Conservation (phyloP, 257 asterid genomes). For the Salvia hispanica region DNA sequence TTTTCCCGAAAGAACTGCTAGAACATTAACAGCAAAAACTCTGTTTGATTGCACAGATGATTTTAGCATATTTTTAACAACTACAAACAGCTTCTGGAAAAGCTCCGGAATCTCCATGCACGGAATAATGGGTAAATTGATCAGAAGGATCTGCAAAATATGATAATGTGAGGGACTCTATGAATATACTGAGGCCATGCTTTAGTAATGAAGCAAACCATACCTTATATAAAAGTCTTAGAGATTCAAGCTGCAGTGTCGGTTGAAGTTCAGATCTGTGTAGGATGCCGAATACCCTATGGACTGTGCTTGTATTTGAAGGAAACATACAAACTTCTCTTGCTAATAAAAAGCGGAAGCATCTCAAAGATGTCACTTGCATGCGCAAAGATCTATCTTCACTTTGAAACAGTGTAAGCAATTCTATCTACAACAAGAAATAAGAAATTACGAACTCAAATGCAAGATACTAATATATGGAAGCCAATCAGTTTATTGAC, state of each 20-base stretch:
- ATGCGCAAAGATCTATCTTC: constrained; percentile 53
- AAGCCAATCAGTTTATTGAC: neutral
- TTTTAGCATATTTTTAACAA: constrained; percentile 40
- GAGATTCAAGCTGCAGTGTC: constrained; percentile 55
- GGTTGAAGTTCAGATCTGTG: constrained; percentile 50
- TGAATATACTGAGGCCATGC: constrained; percentile 20
- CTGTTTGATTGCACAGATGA: constrained; percentile 52
- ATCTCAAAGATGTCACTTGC: constrained; percentile 63
- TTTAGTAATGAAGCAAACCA: constrained; percentile 33
- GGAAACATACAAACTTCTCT: constrained; percentile 50
- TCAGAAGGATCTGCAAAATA: constrained; percentile 54
- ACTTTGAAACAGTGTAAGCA: constrained; percentile 55
- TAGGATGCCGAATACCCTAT: constrained; percentile 50
- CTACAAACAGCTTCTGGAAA: constrained; percentile 46
- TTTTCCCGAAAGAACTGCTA: constrained; percentile 58
- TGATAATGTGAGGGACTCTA: constrained; percentile 27
- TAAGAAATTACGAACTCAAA: constrained; percentile 22
- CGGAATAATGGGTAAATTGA: constrained; percentile 44
- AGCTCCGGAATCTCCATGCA: constrained; percentile 49
- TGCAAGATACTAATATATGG: constrained; percentile 1
- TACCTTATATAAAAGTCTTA: constrained; percentile 69
- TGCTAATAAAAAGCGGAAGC: constrained; percentile 51
- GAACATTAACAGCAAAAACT: constrained; percentile 48
- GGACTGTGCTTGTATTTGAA: constrained; percentile 39
- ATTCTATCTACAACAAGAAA: constrained; percentile 54